Evolutionary conservation across 2,329 filamentous ascomycete genomes (phyloP).

Genomic region (Penicillium brasilianum): DNA sequence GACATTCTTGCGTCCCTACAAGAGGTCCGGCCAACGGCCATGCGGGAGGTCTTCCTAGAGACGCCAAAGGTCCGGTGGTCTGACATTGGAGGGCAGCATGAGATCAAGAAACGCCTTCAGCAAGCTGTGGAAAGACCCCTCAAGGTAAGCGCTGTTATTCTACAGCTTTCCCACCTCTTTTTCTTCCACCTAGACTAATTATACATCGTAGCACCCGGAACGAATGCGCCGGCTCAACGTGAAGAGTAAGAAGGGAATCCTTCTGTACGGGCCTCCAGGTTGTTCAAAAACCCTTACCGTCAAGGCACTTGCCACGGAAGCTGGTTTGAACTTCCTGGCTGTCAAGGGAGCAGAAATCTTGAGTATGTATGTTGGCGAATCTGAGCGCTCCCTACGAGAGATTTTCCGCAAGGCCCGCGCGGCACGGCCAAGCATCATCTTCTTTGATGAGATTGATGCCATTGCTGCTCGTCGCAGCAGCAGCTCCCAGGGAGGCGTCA

Average conservation of each 20-base stretch:
- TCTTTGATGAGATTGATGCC: constrained; percentile 95
- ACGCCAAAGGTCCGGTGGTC: constrained; percentile 84
- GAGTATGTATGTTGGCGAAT: constrained; percentile 97
- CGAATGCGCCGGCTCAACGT: constrained; percentile 57
- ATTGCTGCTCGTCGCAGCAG: constrained; percentile 67
- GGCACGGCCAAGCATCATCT: constrained; percentile 90
- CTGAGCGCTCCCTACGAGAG: constrained; percentile 81
- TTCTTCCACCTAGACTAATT: constrained; percentile 15
- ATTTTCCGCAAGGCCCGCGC: constrained; percentile 84
- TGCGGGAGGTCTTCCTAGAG: constrained; percentile 87
- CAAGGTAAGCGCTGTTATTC: constrained; percentile 47
- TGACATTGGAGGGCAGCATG: constrained; percentile 84
- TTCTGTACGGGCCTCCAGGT: constrained; percentile 90
- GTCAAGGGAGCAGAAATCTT: constrained; percentile 93
- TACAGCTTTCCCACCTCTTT: not conserved
- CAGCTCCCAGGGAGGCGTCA: constrained; percentile 63
- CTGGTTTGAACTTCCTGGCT: constrained; percentile 89
- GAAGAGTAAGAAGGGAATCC: constrained; percentile 75
- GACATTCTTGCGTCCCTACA: constrained; percentile 62
- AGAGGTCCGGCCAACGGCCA: constrained; percentile 77
- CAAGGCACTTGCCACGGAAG: constrained; percentile 88
- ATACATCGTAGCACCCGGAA: constrained; percentile 51
- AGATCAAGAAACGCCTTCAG: constrained; percentile 71
- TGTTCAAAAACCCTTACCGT: constrained; percentile 94
- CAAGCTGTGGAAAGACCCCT: constrained; percentile 64